Evolutionary conservation across 495 filamentous ascomycete genomes (phyloP).

Genomic region (Penicillium lividum): DNA sequence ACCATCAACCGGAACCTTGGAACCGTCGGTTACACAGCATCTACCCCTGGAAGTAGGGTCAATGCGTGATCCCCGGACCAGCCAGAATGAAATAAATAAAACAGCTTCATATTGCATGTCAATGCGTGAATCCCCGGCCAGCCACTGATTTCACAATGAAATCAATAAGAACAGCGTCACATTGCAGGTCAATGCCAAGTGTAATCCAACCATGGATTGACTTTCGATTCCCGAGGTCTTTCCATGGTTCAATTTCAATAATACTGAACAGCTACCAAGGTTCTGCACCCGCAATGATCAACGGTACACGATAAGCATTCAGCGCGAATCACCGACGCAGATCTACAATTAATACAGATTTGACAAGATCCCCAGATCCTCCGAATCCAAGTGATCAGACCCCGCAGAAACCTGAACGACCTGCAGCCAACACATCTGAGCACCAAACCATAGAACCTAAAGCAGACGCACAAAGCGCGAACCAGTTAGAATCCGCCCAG

Average conservation of each 20-base stretch:
- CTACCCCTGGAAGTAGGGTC: slow-evolving; percentile 9
- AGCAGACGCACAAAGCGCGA: not conserved
- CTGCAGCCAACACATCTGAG: slow-evolving; percentile 4
- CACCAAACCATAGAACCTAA: slow-evolving; percentile 7
- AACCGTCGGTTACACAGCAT: slow-evolving; percentile 10
- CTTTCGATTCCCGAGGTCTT: slow-evolving; percentile 2
- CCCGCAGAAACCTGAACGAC: slow-evolving; percentile 8
- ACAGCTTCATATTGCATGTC: too few relatives aligned
- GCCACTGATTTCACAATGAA: too few relatives aligned
- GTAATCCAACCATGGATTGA: not conserved
- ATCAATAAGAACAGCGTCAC: too few relatives aligned
- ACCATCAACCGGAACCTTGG: not conserved
- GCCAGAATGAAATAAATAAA: not conserved
- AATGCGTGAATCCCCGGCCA: too few relatives aligned
- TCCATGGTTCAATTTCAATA: not conserved
- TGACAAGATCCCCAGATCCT: not conserved
- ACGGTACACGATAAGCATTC: not conserved
- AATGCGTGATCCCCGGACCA: slow-evolving; percentile 4
- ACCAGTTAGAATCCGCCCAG: not conserved
- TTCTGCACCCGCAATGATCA: too few relatives aligned
- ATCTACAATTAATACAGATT: too few relatives aligned
- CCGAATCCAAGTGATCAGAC: not conserved
- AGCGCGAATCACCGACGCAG: not conserved
- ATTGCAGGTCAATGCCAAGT: too few relatives aligned
- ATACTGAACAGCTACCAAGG: not conserved